Conservation (phyloP, 1,284 basidiomycete genomes). For the Puccinia triticina region DNA sequence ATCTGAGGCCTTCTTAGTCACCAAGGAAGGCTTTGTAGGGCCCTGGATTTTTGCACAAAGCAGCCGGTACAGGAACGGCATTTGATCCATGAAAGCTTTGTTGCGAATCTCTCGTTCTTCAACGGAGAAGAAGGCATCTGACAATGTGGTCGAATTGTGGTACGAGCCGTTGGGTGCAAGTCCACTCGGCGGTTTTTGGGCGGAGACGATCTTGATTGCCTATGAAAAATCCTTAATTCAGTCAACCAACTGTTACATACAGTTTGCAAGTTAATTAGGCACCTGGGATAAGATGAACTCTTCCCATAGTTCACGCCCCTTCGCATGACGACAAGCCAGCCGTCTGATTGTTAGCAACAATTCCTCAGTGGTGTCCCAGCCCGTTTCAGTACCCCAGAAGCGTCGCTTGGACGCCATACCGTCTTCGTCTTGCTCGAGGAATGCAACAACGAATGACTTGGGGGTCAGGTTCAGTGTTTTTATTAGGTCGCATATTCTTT, state of each 20-base stretch:
- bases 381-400: not conserved
- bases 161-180: not conserved
- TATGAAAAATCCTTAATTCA: not conserved
- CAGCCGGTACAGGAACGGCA: not conserved
- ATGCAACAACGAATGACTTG: not conserved
- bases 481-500: not conserved
- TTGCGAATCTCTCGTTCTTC: not conserved
- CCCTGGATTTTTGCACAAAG: not conserved
- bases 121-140: not conserved
- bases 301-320: not conserved
- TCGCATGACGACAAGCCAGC: not conserved
- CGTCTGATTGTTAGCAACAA: not conserved
- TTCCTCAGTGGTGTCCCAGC: not conserved
- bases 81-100: not conserved
- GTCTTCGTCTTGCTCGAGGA: not conserved
- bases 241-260: not conserved
- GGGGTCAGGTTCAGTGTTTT: not conserved
- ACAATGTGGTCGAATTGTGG: not conserved
- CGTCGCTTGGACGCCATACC: not conserved
- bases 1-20: not conserved
- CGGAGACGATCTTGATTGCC: not conserved
- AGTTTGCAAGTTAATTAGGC: not conserved
- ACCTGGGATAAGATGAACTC: slow-evolving; percentile 8
- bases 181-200: not conserved
- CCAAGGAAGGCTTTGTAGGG: not conserved